Evolutionary conservation across 495 filamentous ascomycete species (phyloP), one percentile per base, ranked within the genome.

Genomic region (Darksidea phi): DNA sequence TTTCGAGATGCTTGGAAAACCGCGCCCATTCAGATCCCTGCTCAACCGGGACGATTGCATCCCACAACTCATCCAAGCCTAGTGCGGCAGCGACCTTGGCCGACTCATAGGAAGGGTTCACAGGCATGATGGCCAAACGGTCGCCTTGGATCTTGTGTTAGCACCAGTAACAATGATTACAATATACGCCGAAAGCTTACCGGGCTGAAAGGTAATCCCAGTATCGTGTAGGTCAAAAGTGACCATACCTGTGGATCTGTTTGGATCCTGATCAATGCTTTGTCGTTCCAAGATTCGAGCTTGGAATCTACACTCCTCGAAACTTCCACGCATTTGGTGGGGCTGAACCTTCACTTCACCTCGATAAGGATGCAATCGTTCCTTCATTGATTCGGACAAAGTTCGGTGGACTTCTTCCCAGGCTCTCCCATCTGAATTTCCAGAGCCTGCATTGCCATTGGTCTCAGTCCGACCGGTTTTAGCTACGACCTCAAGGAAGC

Each of bases 321-420:
- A 81, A 5, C 72, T 77, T 3, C 79, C 78, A 47, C 79, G 74
- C 76, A 80, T 79, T 53, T 80, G 71, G 56, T 79, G 73, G 1
- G 79, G 77, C 48, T 80, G 77, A 6, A 79, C 69, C 8, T 69
- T 50, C 42, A 80, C 69, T 13, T 58, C 56, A 52, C 69, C 68
- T 28, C 79, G 72, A 55, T 71, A 77, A 0, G 77, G 78, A 48
- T 78, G 74, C 12, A 80, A 73, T 13, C 78, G 74, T 57, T 81
- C 79, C 56, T 78, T 79, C 77, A 81, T 81, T 6, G 78, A 74
- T 55, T 80, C 77, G 1, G 77, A 80, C 52, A 80, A 75, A 63
- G 78, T 77, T 46, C 61, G 70, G 61, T 80, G 79, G 0, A 78
- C 78, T 54, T 78, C 76, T 67, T 80, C 78, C 78, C 77, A 81